Percentiles rank a stretch among this genome's conserved stretches.
These are phyloP conservation scores for Zygosaccharomyces pseudorouxii DNA, from an alignment of 805 yeast genomes.

Conservation along the genomic window DNA sequence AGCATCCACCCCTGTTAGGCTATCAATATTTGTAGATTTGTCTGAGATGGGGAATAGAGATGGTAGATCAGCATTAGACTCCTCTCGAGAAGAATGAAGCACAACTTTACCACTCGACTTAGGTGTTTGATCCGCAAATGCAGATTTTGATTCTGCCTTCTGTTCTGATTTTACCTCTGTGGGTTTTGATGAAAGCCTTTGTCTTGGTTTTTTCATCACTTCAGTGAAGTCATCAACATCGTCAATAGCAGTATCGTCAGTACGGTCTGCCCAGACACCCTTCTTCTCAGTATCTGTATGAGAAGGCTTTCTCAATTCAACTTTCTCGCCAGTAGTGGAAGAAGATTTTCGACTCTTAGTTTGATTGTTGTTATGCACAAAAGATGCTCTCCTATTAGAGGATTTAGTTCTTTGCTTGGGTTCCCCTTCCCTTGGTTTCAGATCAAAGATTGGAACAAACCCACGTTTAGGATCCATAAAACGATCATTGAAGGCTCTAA, in stretches of 20 bases:
- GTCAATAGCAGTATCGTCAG: constrained; percentile 13
- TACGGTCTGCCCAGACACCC: constrained; percentile 2
- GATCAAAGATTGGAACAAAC: constrained; percentile 39
- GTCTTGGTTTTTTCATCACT: constrained; percentile 18
- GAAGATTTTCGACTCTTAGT: constrained; percentile 7
- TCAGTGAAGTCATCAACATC: constrained; percentile 19
- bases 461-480: constrained; percentile 37
- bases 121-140: not conserved
- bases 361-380: not conserved
- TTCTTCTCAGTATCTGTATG: not conserved
- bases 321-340: not conserved
- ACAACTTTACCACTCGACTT: constrained; percentile 14
- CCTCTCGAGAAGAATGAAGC: constrained; percentile 13
- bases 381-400: constrained; percentile 10
- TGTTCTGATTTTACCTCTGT: not conserved
- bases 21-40: not conserved
- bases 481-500: constrained; percentile 37
- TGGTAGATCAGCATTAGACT: constrained; percentile 10
- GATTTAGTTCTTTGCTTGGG: constrained; percentile 4
- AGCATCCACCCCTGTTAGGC: not conserved
- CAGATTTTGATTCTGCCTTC: not conserved
- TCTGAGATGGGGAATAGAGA: constrained; percentile 11
- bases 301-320: not conserved
- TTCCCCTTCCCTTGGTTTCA: constrained; percentile 12
- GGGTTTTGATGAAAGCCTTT: constrained; percentile 9